phyloP scores from a whole-genome alignment of 139 green algal genomes.

The Diplosphaera chodatii region DNA sequence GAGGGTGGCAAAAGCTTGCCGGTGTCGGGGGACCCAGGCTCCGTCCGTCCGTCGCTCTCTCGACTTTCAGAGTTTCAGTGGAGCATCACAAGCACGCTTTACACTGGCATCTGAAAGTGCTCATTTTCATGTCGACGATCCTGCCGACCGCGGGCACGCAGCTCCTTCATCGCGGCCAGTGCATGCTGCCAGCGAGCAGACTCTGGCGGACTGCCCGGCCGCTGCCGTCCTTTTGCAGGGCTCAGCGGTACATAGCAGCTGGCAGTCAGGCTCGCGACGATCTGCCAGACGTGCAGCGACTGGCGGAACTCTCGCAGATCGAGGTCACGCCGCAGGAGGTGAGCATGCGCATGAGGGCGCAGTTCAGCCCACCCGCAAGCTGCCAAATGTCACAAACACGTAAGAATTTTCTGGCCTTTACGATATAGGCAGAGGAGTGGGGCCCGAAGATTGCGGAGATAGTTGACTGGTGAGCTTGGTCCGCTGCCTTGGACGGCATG shows the following conservation, averaged over 20 bases:
- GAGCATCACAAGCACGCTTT: too few species aligned
- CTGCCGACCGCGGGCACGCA: neutral
- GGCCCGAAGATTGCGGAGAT: constrained; percentile 60
- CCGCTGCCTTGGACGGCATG: neutral
- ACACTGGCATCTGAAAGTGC: too few species aligned
- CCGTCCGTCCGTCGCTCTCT: too few species aligned
- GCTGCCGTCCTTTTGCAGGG: neutral
- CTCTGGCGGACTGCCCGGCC: neutral
- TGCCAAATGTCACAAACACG: too few species aligned
- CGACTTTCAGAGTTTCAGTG: too few species aligned
- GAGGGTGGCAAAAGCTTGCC: too few species aligned
- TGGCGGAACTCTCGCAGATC: constrained; percentile 58
- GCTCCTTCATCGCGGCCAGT: neutral
- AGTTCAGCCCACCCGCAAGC: too few species aligned
- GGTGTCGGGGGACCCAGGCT: too few species aligned
- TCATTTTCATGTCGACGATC: neutral
- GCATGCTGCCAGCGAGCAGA: neutral
- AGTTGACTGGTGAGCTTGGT: constrained; percentile 53
- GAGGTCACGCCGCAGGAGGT: constrained; percentile 54
- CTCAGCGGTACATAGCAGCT: neutral
- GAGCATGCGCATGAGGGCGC: too few species aligned
- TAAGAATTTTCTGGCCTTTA: too few species aligned
- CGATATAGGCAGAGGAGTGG: constrained; percentile 58
- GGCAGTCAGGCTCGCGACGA: neutral
- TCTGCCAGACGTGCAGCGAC: constrained; percentile 46